Base-by-base conservation (phyloP, 441 rosid species). In the Erodium texanum region DNA sequence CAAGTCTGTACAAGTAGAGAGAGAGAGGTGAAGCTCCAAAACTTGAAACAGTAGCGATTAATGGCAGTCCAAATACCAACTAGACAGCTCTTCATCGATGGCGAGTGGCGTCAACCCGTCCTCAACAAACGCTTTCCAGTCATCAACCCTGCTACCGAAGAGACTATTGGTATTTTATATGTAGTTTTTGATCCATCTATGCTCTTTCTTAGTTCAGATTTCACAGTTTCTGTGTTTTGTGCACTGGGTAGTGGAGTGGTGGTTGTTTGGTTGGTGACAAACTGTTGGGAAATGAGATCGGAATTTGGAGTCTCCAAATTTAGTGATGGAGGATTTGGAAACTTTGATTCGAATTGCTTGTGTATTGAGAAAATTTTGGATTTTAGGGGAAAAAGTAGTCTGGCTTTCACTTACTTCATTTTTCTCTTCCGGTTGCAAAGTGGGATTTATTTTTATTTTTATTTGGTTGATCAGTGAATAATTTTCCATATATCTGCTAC, bases 71-170 rank as follows among this genome's bases (percentile, higher is more conserved):
- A 65, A 12, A 69, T 87, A 7, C 97, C 97, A 12, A 72, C 56
- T 69, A 89, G 99, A 18, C 87, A 80, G 75, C 85, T 94, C 19
- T 83, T 86, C 86, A 90, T 94, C 75, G 84, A 79, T 71, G 99
- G 99, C 63, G 84, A 87, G 72, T 94, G 99, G 98, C 79, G 76
- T 63, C 90, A 87, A 54, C 88, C 99, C 4, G 64, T 84, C 22
- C 87, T 83, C 67, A 83, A 85, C 67, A 81, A 83, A 66, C 91
- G 90, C 66, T 73, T 94, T 73, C 92, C 97, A 7, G 54, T 90
- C 76, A 41, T 92, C 78, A 92, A 83, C 77, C 99, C 99, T 15
- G 62, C 98, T 6, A 89, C 97, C 29, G 98, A 88, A 68, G 78
- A 86, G 70, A 84, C 78, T 83, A 74, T 94, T 73, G 98, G 99